Base-by-base conservation (phyloP, 2,329 filamentous ascomycete genomes). In the Colletotrichum liriopes region DNA sequence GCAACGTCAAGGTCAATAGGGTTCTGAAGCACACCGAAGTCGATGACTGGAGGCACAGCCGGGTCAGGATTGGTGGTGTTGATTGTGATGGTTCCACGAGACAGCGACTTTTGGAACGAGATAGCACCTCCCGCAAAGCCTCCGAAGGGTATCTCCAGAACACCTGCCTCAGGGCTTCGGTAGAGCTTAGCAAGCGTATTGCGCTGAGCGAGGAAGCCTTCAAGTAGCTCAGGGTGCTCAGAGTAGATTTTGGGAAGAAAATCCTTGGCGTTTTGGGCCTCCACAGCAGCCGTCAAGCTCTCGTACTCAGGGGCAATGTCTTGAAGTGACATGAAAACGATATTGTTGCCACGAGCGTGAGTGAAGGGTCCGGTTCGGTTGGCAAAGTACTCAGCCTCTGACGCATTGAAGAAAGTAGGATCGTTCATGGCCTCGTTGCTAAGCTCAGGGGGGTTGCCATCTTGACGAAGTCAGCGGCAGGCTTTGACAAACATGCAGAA, bases 41-140 rank as follows among this genome's bases (percentile, higher is more conserved):
- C 82, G 52, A 85, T 78, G 20, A 81, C 63, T 0, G 83, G 83
- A 23, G 77, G 74, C 5, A 68, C 76, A 5, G 77, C 75, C 14
- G 82, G 81, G 74, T 84, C 77, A 1, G 67, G 32, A 29, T 71
- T 29, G 0, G 75, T 77, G 0, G 77, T 74, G 76, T 82, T 79
- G 62, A 85, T 81, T 32, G 77, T 79, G 66, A 85, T 79, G 14
- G 80, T 81, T 32, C 84, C 84, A 20, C 84, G 79, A 47, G 79
- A 82, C 20, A 84, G 77, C 6, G 83, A 81, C 72, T 84, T 82
- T 67, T 81, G 76, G 56, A 81, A 75, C 66, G 81, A 80, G 26
- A 84, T 77, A 3, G 76, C 43, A 76, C 73, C 43, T 74, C 66
- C 20, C 72, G 74, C 75, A 77, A 79, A 72, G 62, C 78, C 77